Base-by-base conservation (phyloP, 2,329 filamentous ascomycete genomes). In the Calonectria ilicicola region DNA sequence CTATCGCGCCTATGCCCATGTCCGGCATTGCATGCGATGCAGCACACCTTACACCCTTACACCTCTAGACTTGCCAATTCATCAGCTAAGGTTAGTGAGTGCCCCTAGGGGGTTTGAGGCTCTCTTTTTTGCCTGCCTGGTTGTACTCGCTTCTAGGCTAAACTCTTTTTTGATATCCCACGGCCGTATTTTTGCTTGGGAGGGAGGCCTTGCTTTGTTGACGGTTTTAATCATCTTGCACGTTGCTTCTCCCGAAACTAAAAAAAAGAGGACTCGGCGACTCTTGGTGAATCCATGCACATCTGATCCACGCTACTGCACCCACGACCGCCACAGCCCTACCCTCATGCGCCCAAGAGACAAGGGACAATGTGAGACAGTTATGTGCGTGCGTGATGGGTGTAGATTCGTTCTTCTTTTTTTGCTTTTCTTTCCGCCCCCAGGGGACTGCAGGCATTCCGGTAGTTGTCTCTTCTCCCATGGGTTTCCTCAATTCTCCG, bases 401-500 rank as follows among this genome's bases (percentile, higher is more conserved):
- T 64, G 40, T 64, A 60, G 40, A 64, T 27, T 64, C 29, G 29
- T 51, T 58, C 14, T 56, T 17, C 21, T 62, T 49, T 23, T 42
- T 29, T 60, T 38, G 51, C 56, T 56, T 26, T 64, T 63, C 19
- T 63, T 23, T 29, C 44, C 32, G 32, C 32, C 32, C 32, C 32
- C 58, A n/a, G 66, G 64, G 47, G 29, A 42, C 42, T 40, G 47
- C 35, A 60, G 46, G 47, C 35, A 60, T 40, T 67, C 49, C 62
- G 64, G 58, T 70, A 75, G 75, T 78, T 76, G 49, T 76, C 76
- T 78, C 76, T 78, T 78, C 64, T 75, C 62, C 70, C 60, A 35
- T 44, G 42, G 68, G 40, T 65, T 69, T 35, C 56, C n/a, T 67
- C 56, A 32, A 44, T 47, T 51, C 42, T 38, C 62, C 44, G 62